These are phyloP conservation scores for Cucurbita argyrosperma DNA, from an alignment of 306 rosid genomes.

Conservation along the genomic window DNA sequence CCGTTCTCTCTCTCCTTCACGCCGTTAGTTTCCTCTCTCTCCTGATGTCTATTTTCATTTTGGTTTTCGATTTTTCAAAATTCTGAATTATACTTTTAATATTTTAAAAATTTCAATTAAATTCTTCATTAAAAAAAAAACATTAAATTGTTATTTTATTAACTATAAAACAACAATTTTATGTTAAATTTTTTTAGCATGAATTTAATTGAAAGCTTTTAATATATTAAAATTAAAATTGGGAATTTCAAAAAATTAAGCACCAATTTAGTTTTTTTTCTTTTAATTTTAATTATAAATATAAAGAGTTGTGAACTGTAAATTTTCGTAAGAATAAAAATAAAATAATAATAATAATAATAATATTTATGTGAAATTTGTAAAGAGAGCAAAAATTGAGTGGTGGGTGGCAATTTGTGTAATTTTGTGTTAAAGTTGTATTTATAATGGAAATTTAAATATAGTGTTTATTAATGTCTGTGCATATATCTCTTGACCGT, in stretches of 20 bases:
- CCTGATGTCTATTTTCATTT: too few species aligned
- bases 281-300: neutral
- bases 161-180: too few species aligned
- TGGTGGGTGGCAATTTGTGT: neutral
- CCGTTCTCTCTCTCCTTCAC: conserved; percentile 1
- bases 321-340: neutral
- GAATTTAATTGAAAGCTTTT: neutral
- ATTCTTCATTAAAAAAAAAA: too few species aligned
- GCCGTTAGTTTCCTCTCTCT: conserved; percentile 4
- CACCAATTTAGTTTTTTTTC: neutral
- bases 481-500: neutral
- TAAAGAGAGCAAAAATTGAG: neutral
- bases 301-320: conserved; percentile 1
- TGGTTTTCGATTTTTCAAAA: neutral
- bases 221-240: neutral
- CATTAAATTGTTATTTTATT: too few species aligned
- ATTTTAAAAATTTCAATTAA: neutral
- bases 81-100: neutral
- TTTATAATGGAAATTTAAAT: neutral
- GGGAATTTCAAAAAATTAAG: neutral
- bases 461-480: neutral
- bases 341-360: neutral
- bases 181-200: neutral
- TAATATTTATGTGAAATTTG: neutral
- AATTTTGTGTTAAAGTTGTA: neutral